Evolutionary conservation across 768 basidiomycete genomes (phyloP), one percentile per base, ranked within the genome.

Genomic region (Suillus brevipes): DNA sequence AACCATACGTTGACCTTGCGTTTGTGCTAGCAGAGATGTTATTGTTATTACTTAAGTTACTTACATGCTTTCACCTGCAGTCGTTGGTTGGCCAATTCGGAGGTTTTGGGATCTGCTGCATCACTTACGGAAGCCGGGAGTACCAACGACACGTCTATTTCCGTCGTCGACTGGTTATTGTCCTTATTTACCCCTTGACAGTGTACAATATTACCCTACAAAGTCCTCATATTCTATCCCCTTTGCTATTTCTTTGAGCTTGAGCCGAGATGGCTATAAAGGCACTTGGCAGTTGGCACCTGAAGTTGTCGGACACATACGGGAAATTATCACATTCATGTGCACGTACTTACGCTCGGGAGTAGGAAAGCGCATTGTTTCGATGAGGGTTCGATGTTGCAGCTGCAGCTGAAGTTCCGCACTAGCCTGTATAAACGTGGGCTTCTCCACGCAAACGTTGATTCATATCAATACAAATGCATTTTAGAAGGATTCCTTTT

Each of bases 1-100:
- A 8, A 68, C 65, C 10, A 68, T 71, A 61, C 28, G 7, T 31
- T 67, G 25, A 58, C 28, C 8, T 14, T 58, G 23, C 9, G 9
- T 31, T 7, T 18, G 36, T 40, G 16, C 8, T 12, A 31, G 18
- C 34, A 55, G 34, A 55, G 20, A 58, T 58, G 25, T 40, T 2
- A 12, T 28, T 25, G 0, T 38, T 58, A 5, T 58, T 10, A 40
- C 47, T n/a, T 14, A 23, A 23, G 13, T 57, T 36, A 25, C n/a
- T 34, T 13, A 37, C 34, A 37, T 18, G 25, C 16, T 52, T 52
- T 18, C 50, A 18, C 16, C 18, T 53, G 28, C 28, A 28, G 25
- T 25, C 50, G 14, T 25, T 16, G 25, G 49, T 1, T 16, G 14
- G 40, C 6, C 40, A 16, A 14, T 40, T n/a, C n/a, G n/a, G 6